phyloP scores from a whole-genome alignment of 768 basidiomycete species.

The Russula ochroleuca region DNA sequence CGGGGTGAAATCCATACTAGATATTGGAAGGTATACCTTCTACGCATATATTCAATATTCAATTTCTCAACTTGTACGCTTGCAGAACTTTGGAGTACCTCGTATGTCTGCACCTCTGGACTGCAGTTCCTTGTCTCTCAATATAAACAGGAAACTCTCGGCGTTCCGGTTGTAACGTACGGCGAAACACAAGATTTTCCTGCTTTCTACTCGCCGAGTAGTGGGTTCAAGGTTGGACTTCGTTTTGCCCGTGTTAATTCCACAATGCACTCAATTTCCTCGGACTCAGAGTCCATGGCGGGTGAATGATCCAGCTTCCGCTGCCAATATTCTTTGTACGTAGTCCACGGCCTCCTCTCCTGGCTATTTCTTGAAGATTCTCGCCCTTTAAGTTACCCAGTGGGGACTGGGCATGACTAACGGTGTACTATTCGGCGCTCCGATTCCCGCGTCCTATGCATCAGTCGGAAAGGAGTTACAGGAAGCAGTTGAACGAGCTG shows the following conservation, averaged over 20 bases:
- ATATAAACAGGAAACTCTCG: slow-evolving; percentile 79
- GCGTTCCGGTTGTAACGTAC: slow-evolving; percentile 85
- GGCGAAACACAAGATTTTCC: slow-evolving; percentile 78
- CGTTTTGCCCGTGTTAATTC: not conserved
- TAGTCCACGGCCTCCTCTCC: slow-evolving; percentile 11
- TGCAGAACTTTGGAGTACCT: slow-evolving; percentile 75
- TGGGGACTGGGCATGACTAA: slow-evolving; percentile 66
- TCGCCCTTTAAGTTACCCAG: slow-evolving; percentile 53
- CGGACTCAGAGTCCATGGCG: slow-evolving; percentile 70
- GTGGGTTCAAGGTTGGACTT: slow-evolving; percentile 65
- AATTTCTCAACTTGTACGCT: not conserved
- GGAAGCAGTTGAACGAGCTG: slow-evolving; percentile 74
- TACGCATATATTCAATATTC: not conserved
- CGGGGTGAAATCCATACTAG: slow-evolving; percentile 91
- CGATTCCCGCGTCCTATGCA: slow-evolving; percentile 79
- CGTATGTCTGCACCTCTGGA: slow-evolving; percentile 38
- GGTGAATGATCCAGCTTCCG: slow-evolving; percentile 54
- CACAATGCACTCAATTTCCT: slow-evolving; percentile 1
- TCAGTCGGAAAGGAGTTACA: slow-evolving; percentile 65
- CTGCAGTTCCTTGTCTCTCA: not conserved
- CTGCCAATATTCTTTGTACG: slow-evolving; percentile 74
- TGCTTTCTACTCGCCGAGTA: slow-evolving; percentile 84
- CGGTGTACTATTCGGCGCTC: slow-evolving; percentile 80
- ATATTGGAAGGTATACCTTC: slow-evolving; percentile 66
- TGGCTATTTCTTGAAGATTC: not conserved